phyloP scores from a whole-genome alignment of 768 basidiomycete species.

The Kondoa malvinella region DNA sequence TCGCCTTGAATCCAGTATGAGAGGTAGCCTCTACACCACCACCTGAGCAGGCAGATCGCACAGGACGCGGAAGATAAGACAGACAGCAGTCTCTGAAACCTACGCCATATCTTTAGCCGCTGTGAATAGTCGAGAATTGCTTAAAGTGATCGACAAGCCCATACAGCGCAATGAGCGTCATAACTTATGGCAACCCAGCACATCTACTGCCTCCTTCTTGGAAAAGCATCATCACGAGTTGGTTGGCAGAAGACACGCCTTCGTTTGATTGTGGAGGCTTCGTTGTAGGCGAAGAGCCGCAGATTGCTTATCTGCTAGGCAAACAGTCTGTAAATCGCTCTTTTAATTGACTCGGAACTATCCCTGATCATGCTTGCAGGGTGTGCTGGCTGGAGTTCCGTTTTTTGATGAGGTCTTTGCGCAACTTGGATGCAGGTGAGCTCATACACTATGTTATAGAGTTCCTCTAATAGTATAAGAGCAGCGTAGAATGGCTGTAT shows the following conservation, averaged over 20 bases:
- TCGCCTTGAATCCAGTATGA: no score
- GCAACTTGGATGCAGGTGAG: conserved; percentile 77
- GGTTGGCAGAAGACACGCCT: conserved; percentile 86
- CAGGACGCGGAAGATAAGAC: no score
- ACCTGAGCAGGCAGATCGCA: no score
- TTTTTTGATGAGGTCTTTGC: conserved; percentile 87
- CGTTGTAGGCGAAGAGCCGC: conserved; percentile 75
- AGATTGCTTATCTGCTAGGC: conserved; percentile 74
- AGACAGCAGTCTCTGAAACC: no score
- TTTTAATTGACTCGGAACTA: neutral
- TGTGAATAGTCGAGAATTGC: no score
- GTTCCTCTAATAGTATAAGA: neutral
- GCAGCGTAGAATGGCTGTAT: conserved; percentile 84
- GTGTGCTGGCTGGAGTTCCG: conserved; percentile 78
- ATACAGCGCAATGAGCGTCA: neutral
- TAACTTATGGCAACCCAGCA: conserved; percentile 26
- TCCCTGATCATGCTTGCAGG: conserved; percentile 24
- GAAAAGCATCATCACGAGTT: conserved; percentile 59
- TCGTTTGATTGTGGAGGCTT: conserved; percentile 94
- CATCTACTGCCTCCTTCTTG: conserved; percentile 85
- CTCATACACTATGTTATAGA: neutral
- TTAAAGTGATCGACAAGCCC: no score
- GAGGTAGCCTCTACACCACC: no score
- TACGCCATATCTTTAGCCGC: no score
- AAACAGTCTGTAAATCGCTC: conserved; percentile 52